Evolutionary conservation across 306 rosid species (phyloP).

Genomic region (Trifolium dubium): DNA sequence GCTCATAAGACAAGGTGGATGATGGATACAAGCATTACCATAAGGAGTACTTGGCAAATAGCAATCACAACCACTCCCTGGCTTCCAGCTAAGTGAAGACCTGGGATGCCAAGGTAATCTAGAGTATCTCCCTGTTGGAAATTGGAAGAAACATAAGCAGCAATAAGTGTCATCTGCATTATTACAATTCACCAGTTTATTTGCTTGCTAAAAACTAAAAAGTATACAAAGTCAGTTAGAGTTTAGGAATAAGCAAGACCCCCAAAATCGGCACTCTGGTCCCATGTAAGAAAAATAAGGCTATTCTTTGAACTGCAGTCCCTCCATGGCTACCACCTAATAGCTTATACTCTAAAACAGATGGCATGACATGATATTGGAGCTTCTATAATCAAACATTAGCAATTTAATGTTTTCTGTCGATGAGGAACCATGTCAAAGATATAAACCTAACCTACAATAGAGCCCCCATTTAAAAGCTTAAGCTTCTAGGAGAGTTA

Average conservation of each 20-base stretch:
- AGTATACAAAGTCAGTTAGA: neutral
- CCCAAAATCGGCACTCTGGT: too few species aligned
- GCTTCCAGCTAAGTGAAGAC: slow-evolving; percentile 95
- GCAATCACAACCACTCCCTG: slow-evolving; percentile 96
- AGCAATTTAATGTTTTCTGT: neutral
- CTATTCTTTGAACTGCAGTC: neutral
- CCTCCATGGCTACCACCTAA: neutral
- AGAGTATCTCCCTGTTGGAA: slow-evolving; percentile 82
- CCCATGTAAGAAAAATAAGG: neutral
- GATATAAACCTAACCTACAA: neutral
- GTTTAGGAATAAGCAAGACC: too few species aligned
- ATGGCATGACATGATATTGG: neutral
- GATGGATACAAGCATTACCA: slow-evolving; percentile 58
- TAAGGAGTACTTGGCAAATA: slow-evolving; percentile 86
- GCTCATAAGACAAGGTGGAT: slow-evolving; percentile 19
- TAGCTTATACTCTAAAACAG: neutral
- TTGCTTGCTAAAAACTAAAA: neutral
- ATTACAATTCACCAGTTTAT: slow-evolving; percentile 4
- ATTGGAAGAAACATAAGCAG: slow-evolving; percentile 30
- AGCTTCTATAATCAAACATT: neutral
- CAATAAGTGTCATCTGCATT: slow-evolving; percentile 30
- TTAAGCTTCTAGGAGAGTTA: neutral
- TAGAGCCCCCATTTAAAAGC: neutral
- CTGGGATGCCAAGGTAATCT: slow-evolving; percentile 92
- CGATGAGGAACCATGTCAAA: neutral